Percentiles rank a stretch among this genome's conserved stretches.
Evolutionary conservation across 805 yeast genomes (phyloP).

Genomic region (Cyberlindnera subsufficiens): DNA sequence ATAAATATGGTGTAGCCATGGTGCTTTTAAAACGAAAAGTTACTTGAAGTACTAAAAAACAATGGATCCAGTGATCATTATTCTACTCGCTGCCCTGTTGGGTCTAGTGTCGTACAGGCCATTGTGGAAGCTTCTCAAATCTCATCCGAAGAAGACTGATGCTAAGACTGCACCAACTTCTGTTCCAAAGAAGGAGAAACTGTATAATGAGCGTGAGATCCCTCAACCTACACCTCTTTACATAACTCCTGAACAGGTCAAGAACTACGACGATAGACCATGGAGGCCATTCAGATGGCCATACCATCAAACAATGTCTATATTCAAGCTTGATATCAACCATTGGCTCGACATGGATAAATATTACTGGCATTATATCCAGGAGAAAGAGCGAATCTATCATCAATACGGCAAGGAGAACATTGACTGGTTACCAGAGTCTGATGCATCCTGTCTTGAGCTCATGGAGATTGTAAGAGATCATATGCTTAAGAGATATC

Average conservation of each 20-base stretch:
- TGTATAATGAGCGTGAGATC: conserved; percentile 10
- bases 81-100: conserved; percentile 5
- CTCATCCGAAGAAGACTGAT: neutral
- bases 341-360: conserved; percentile 82
- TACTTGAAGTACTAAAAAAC: neutral
- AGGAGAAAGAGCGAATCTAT: conserved; percentile 55
- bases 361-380: conserved; percentile 59
- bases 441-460: conserved; percentile 55
- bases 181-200: conserved; percentile 7
- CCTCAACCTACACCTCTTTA: conserved; percentile 47
- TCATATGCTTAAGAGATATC: conserved; percentile 59
- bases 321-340: conserved; percentile 62
- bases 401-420: conserved; percentile 54
- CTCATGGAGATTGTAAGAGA: conserved; percentile 56
- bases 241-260: conserved; percentile 63
- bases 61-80: conserved; percentile 9
- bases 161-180: neutral
- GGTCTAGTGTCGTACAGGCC: conserved; percentile 9
- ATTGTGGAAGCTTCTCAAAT: conserved; percentile 4
- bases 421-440: conserved; percentile 61
- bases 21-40: too few relatives aligned
- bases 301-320: conserved; percentile 74
- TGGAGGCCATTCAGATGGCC: conserved; percentile 83
- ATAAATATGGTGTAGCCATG: too few relatives aligned
- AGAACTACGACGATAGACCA: conserved; percentile 64